These are phyloP conservation scores for Glycine tomentella DNA, from an alignment of 306 rosid genomes.

Conservation along the genomic window DNA sequence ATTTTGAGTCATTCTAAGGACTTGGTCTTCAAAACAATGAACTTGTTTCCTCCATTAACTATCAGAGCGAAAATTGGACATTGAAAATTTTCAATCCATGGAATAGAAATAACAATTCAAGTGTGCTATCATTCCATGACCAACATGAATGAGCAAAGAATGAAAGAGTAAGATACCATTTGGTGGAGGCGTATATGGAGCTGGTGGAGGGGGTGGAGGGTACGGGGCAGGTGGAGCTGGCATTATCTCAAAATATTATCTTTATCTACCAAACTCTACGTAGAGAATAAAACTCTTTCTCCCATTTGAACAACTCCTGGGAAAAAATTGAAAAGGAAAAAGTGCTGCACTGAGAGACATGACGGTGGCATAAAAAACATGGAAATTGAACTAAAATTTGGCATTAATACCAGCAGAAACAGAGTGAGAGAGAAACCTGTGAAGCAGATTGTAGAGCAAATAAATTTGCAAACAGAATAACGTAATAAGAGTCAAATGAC, in stretches of 20 bases:
- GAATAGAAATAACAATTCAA: background rate
- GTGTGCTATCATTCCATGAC: background rate
- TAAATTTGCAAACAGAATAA: conserved; percentile 4
- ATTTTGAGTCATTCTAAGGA: background rate
- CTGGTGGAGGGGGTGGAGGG: conserved; percentile 70
- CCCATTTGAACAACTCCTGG: conserved; percentile 52
- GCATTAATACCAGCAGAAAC: background rate
- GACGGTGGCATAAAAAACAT: conserved; percentile 1
- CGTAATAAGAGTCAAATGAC: background rate
- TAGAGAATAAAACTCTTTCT: conserved; percentile 42
- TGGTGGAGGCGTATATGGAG: conserved; percentile 67
- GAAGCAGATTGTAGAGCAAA: conserved; percentile 11
- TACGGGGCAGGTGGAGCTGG: conserved; percentile 99
- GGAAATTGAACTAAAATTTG: background rate
- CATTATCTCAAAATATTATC: conserved; percentile 58
- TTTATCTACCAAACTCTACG: conserved; percentile 52
- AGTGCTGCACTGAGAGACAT: background rate
- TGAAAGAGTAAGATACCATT: conserved; percentile 59
- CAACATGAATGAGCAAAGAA: conserved; percentile 38
- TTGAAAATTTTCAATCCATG: background rate
- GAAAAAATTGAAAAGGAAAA: conserved; percentile 23
- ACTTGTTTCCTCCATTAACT: background rate
- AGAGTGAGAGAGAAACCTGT: conserved; percentile 24
- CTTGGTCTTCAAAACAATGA: background rate
- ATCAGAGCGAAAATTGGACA: conserved; percentile 17